Conservation (phyloP, 805 yeast species). For the Komagataella ulmi region DNA sequence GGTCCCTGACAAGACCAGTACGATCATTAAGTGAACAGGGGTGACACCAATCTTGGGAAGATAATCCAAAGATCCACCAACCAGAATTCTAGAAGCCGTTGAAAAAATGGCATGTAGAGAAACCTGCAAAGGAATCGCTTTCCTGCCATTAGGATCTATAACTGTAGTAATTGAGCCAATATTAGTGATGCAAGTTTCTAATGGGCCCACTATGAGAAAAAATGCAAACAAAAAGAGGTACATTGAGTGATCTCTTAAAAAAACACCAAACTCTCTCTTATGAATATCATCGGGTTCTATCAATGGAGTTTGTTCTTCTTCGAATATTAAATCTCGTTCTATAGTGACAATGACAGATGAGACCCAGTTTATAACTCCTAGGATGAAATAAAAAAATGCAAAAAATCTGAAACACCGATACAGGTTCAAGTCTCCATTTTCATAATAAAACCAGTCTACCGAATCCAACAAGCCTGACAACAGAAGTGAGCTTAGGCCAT, state of each 20-base stretch:
- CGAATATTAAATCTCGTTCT: conserved; percentile 31
- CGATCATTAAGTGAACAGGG: conserved; percentile 3
- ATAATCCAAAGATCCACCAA: conserved; percentile 58
- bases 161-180: conserved; percentile 55
- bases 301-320: conserved; percentile 20
- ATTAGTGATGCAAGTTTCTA: conserved; percentile 75
- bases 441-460: conserved; percentile 21
- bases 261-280: conserved; percentile 12
- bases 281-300: conserved; percentile 13
- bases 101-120: conserved; percentile 49
- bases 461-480: conserved; percentile 47
- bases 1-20: background rate
- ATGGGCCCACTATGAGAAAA: conserved; percentile 63
- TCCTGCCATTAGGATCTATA: conserved; percentile 9
- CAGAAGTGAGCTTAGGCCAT: conserved; percentile 71
- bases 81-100: conserved; percentile 47
- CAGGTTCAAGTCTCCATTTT: conserved; percentile 25
- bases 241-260: conserved; percentile 41
- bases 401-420: conserved; percentile 38
- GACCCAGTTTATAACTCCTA: conserved; percentile 49
- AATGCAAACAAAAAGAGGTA: conserved; percentile 53
- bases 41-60: conserved; percentile 12
- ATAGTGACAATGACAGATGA: conserved; percentile 54
- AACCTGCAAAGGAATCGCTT: conserved; percentile 32
- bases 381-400: conserved; percentile 34